These are phyloP conservation scores for Thalassiosira exigua DNA, from an alignment of 352 stramenopile genomes.

Conservation along the genomic window DNA sequence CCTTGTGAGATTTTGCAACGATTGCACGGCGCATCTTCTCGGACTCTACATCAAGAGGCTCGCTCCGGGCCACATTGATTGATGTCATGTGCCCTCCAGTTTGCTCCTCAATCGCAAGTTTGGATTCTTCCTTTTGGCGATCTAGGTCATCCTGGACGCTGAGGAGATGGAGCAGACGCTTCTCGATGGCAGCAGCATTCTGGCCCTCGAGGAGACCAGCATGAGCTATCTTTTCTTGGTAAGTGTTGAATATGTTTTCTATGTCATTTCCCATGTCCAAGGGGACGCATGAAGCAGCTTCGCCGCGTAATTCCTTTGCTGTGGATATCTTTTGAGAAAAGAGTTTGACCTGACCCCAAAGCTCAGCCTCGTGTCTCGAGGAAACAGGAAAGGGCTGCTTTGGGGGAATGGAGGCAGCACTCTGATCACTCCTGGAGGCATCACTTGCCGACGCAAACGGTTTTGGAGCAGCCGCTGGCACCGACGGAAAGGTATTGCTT, in stretches of 20 bases:
- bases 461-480: constrained; percentile 15
- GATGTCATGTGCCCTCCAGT: constrained; percentile 12
- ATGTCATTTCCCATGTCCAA: constrained; percentile 49
- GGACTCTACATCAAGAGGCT: constrained; percentile 77
- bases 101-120: constrained; percentile 35
- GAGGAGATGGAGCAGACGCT: constrained; percentile 48
- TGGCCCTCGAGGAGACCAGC: constrained; percentile 23
- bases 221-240: constrained; percentile 53
- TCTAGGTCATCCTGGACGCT: constrained; percentile 54
- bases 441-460: too few species aligned
- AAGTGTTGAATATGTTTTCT: constrained; percentile 41
- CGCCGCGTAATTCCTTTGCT: constrained; percentile 19
- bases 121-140: constrained; percentile 48
- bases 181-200: constrained; percentile 29
- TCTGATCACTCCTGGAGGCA: too few species aligned
- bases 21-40: constrained; percentile 64
- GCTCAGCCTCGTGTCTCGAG: constrained; percentile 42
- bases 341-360: constrained; percentile 42
- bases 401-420: too few species aligned
- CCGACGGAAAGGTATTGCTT: constrained; percentile 7
- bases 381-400: constrained; percentile 12
- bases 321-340: constrained; percentile 34
- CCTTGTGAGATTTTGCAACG: constrained; percentile 44
- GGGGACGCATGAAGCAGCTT: constrained; percentile 20
- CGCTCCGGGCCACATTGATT: constrained; percentile 38